Conservation (phyloP, 2,329 filamentous ascomycete species). For the Cryphonectria carpinicola region DNA sequence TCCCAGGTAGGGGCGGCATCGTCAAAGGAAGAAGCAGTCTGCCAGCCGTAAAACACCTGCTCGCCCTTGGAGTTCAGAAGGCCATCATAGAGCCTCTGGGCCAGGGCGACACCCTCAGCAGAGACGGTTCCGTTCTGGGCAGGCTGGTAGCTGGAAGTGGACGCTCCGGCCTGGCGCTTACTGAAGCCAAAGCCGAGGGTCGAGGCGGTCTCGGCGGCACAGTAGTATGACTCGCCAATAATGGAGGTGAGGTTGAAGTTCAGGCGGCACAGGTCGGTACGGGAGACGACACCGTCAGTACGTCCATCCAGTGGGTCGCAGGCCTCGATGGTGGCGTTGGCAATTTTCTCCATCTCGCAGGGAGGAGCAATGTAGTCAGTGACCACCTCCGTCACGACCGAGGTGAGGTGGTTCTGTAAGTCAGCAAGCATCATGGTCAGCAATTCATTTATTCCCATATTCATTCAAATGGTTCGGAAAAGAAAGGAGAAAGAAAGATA, state of each 20-base stretch:
- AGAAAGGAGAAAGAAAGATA: neutral
- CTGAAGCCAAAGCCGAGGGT: conserved; percentile 35
- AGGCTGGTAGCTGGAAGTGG: conserved; percentile 31
- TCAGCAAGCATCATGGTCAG: neutral
- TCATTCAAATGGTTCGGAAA: too few relatives aligned
- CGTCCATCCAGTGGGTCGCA: conserved; percentile 61
- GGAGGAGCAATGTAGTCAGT: conserved; percentile 47
- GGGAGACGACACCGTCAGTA: conserved; percentile 55
- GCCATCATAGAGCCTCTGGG: conserved; percentile 41
- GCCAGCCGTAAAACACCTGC: conserved; percentile 43
- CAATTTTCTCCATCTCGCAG: conserved; percentile 53
- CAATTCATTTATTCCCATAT: neutral
- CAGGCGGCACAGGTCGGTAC: conserved; percentile 42
- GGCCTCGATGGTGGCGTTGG: conserved; percentile 56
- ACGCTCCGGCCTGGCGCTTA: conserved; percentile 34
- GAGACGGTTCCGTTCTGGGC: conserved; percentile 43
- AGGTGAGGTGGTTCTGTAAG: conserved; percentile 27
- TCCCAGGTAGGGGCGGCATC: conserved; percentile 41
- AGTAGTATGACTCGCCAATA: conserved; percentile 41
- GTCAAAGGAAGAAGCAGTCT: conserved; percentile 38
- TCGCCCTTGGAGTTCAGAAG: conserved; percentile 40
- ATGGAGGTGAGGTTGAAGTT: conserved; percentile 39
- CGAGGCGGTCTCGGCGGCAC: conserved; percentile 34
- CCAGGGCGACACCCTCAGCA: conserved; percentile 40
- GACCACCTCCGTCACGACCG: conserved; percentile 43